A percentile compares a stretch with the other conserved stretches of the same genome.
phyloP scores from a whole-genome alignment of 1,284 basidiomycete species.

The Ustilago hordei region DNA sequence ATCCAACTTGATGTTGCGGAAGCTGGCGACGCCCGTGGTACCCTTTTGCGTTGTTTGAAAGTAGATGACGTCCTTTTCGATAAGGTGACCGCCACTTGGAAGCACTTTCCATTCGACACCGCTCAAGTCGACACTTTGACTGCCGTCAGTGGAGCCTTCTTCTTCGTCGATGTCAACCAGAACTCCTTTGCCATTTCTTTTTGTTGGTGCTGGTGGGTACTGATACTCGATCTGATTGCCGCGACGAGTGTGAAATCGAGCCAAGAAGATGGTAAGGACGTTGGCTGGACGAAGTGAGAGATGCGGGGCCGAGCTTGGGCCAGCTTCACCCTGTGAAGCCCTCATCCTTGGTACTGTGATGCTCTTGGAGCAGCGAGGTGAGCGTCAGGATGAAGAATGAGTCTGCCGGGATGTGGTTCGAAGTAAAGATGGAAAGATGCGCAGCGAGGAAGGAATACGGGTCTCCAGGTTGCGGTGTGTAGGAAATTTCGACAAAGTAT shows the following conservation, averaged over 20 bases:
- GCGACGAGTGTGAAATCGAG: conserved; percentile 52
- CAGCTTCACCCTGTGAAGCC: conserved; percentile 17
- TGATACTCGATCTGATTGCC: conserved; percentile 58
- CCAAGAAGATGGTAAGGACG: conserved; percentile 54
- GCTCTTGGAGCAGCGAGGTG: background rate
- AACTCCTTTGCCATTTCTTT: conserved; percentile 3
- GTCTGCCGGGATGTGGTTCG: background rate
- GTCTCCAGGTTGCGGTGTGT: background rate
- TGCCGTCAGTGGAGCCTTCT: background rate
- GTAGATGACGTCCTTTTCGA: conserved; percentile 55
- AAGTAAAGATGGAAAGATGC: background rate
- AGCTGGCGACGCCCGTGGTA: conserved; percentile 51
- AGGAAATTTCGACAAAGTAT: background rate
- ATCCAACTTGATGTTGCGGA: conserved; percentile 51
- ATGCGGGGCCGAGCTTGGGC: conserved; percentile 28
- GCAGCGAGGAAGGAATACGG: background rate
- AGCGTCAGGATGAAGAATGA: background rate
- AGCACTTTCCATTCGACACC: conserved; percentile 62
- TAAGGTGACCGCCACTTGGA: conserved; percentile 54
- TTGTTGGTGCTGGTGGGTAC: conserved; percentile 27
- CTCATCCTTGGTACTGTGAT: conserved; percentile 1
- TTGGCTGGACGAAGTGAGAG: conserved; percentile 44
- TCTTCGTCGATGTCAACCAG: conserved; percentile 31
- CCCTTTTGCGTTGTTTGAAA: conserved; percentile 30
- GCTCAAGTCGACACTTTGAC: conserved; percentile 18